Evolutionary conservation across 139 green algal species (phyloP).

Genomic region (Desmodesmus armatus): DNA sequence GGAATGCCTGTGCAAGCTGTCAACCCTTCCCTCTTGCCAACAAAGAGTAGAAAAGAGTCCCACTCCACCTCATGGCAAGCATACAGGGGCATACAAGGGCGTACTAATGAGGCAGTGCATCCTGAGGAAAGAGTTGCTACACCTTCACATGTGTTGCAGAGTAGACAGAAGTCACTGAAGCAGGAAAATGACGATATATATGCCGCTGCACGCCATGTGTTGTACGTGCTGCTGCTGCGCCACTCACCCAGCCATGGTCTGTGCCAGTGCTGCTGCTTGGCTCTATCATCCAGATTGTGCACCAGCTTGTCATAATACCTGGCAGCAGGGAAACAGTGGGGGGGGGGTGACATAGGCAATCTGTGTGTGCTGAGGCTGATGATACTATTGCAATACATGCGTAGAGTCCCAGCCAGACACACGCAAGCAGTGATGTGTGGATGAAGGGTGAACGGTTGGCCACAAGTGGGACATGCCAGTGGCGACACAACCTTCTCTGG

Average conservation of each 20-base stretch:
- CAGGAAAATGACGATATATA: not conserved
- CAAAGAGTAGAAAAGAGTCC: too few species aligned
- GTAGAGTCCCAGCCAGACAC: too few species aligned
- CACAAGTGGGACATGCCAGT: too few species aligned
- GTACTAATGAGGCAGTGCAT: not conserved
- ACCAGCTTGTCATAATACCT: conserved; percentile 69
- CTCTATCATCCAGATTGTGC: conserved; percentile 16
- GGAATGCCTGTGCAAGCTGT: too few species aligned
- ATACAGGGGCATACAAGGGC: not conserved
- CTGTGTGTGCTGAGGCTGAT: too few species aligned
- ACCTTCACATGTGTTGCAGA: not conserved
- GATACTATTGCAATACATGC: too few species aligned
- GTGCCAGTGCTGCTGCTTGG: conserved; percentile 37
- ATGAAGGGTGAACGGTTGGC: too few species aligned
- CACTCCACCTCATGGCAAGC: not conserved
- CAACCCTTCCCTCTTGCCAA: too few species aligned
- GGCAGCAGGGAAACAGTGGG: conserved; percentile 6
- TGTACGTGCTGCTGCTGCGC: not conserved
- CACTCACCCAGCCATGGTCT: conserved; percentile 53
- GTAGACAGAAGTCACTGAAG: not conserved
- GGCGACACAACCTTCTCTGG: too few species aligned
- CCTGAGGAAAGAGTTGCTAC: not conserved
- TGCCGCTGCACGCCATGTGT: not conserved
- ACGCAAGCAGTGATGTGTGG: too few species aligned
- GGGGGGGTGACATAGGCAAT: too few species aligned